Evolutionary conservation across 108 stramenopile genomes (phyloP).

Genomic region (Skeletonema costatum): DNA sequence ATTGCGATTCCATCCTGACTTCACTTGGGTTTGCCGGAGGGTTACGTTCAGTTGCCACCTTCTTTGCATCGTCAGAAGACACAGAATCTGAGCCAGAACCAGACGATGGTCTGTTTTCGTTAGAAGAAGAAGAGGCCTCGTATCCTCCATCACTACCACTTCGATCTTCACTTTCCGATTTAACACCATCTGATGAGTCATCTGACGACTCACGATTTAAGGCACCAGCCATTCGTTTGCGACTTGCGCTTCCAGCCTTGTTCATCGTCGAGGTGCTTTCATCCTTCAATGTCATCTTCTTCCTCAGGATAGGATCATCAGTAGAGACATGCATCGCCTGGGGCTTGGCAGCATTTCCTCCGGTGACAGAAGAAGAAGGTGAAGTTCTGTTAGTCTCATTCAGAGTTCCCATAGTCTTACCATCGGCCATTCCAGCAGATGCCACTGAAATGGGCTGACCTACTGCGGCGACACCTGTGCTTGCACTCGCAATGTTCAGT

Average conservation of each 20-base stretch:
- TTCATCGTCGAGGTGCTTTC: neutral
- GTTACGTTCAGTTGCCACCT: slow-evolving; percentile 17
- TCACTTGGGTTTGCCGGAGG: slow-evolving; percentile 9
- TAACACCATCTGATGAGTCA: slow-evolving; percentile 38
- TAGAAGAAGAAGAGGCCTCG: slow-evolving; percentile 43
- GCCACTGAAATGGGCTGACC: neutral
- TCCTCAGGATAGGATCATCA: slow-evolving; percentile 36
- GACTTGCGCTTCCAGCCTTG: neutral
- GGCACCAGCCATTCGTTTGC: slow-evolving; percentile 22
- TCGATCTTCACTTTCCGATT: slow-evolving; percentile 27
- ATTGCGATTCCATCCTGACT: slow-evolving; percentile 30
- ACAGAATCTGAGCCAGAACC: slow-evolving; percentile 42
- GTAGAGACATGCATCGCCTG: slow-evolving; percentile 35
- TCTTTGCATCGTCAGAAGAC: slow-evolving; percentile 42
- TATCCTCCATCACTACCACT: slow-evolving; percentile 47
- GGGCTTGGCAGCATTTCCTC: neutral
- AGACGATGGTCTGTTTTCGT: slow-evolving; percentile 40
- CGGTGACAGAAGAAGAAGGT: neutral
- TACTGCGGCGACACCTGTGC: neutral
- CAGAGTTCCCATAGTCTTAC: slow-evolving; percentile 2
- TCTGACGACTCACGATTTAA: slow-evolving; percentile 8
- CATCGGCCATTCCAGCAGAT: slow-evolving; percentile 11
- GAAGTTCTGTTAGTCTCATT: neutral
- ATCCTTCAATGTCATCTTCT: slow-evolving; percentile 27
- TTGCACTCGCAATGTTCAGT: neutral